A percentile compares a stretch with the other conserved stretches of the same genome.
phyloP scores from a whole-genome alignment of 2,329 filamentous ascomycete genomes.

The Ophiocordyceps australis region DNA sequence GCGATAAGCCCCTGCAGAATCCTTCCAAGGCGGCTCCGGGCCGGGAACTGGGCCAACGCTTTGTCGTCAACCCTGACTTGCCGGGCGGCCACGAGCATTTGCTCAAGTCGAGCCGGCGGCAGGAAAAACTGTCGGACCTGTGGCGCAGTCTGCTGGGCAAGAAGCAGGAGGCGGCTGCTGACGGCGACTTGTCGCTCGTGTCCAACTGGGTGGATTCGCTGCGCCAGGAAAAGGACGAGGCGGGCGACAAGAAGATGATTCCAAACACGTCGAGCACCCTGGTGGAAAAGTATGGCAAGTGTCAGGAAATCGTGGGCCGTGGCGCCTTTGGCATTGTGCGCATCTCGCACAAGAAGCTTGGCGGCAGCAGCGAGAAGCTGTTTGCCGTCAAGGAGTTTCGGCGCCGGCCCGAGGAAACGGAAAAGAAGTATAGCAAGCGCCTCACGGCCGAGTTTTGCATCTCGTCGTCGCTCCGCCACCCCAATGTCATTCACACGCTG shows the following conservation, averaged over 20 bases:
- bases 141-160: conserved; percentile 74
- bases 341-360: conserved; percentile 89
- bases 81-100: conserved; percentile 70
- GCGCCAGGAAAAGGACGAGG: conserved; percentile 74
- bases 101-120: conserved; percentile 74
- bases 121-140: conserved; percentile 90
- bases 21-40: conserved; percentile 10
- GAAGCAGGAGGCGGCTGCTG: conserved; percentile 55
- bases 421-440: conserved; percentile 95
- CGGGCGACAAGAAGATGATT: conserved; percentile 59
- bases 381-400: conserved; percentile 98
- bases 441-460: conserved; percentile 97
- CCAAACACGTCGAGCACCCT: conserved; percentile 55
- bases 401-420: conserved; percentile 78
- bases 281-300: conserved; percentile 95
- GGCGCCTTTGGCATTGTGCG: conserved; percentile 95
- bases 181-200: conserved; percentile 79
- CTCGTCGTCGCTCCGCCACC: conserved; percentile 87
- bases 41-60: conserved; percentile 27
- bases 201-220: conserved; percentile 92
- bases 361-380: conserved; percentile 69
- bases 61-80: conserved; percentile 26
- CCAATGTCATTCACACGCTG: conserved; percentile 94
- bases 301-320: conserved; percentile 88
- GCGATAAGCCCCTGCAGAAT: conserved; percentile 9